Evolutionary conservation across 2,329 filamentous ascomycete species (phyloP), one percentile per base, ranked within the genome.

Genomic region (Aspergillus quadrilineatus): DNA sequence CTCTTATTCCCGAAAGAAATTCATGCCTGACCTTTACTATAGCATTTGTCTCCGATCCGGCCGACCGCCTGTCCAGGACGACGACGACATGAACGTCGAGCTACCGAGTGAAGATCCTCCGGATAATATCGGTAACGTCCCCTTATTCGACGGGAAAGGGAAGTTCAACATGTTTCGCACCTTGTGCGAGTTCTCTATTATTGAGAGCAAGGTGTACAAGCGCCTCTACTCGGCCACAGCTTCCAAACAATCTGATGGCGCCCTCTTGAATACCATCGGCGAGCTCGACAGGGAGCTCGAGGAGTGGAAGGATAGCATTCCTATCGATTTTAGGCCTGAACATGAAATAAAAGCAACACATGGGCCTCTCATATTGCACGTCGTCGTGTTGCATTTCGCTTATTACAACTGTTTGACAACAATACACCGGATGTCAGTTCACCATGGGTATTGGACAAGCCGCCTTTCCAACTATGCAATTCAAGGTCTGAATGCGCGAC

Each of bases 371-470:
- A 92, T 97, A 17, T 80, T 99, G 17, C 93, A 97, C 63, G 86
- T 99, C 51, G 92, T 96, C 59, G 90, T 96, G 71, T 79, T 99
- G 56, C 94, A 99, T 73, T 95, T 99, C 67, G 88, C 91, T 1
- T 99, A 99, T 75, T 97, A 97, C 79, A 99, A 99, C 72, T 97
- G 92, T 67, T 77, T 99, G 50, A 97, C 93, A 0, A 99, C 94
- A 0, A 97, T 99, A 62, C 94, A 99, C 72, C 90, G 94, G 50
- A 99, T 97, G 94, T 96, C 91, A 42, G 89, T 97, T 30, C 94
- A 97, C 67, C 92, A 97, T 70, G 94, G 94, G 12, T 97, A 96
- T 76, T 99, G 94, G 94, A 97, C 93, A 1, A 97, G 90, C 68
- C 85, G 94, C 37, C 77, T 99, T 41, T 96, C 92, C 37, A 93